These are phyloP conservation scores for Ceratobasidium theobromae DNA, from an alignment of 1,284 basidiomycete genomes.

Conservation along the genomic window DNA sequence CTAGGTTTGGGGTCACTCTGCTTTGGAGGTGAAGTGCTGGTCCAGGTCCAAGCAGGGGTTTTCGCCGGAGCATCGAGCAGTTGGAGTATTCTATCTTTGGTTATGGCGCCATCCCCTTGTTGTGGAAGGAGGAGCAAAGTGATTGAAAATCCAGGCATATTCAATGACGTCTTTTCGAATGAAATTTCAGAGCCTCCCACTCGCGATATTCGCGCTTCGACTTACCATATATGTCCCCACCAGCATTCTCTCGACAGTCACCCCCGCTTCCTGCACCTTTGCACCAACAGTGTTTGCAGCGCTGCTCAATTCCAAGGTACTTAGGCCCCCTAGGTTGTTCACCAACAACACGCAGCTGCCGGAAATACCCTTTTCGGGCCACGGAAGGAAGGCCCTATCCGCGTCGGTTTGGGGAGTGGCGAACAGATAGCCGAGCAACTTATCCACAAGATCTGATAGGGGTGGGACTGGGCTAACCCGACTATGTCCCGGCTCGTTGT, in stretches of 20 bases:
- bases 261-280: background rate
- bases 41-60: conserved; percentile 85
- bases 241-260: conserved; percentile 55
- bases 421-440: conserved; percentile 72
- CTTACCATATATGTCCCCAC: conserved; percentile 82
- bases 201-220: background rate
- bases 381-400: conserved; percentile 84
- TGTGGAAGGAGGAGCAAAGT: conserved; percentile 80
- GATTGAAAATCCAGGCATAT: conserved; percentile 93
- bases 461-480: conserved; percentile 71
- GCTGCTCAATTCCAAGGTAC: conserved; percentile 80
- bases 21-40: conserved; percentile 42
- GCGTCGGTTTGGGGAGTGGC: conserved; percentile 62
- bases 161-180: conserved; percentile 73
- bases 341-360: conserved; percentile 58
- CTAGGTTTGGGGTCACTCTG: background rate
- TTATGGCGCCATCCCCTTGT: conserved; percentile 43
- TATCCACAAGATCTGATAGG: conserved; percentile 66
- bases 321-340: conserved; percentile 83
- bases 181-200: background rate
- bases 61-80: conserved; percentile 75
- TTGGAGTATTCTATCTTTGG: conserved; percentile 61
- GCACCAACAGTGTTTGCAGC: conserved; percentile 50
- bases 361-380: conserved; percentile 60
- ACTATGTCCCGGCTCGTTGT: conserved; percentile 84